Percentiles rank a stretch among this genome's conserved stretches.
Conservation (phyloP, 345 rosid genomes). For the Rhodomyrtus tomentosa region DNA sequence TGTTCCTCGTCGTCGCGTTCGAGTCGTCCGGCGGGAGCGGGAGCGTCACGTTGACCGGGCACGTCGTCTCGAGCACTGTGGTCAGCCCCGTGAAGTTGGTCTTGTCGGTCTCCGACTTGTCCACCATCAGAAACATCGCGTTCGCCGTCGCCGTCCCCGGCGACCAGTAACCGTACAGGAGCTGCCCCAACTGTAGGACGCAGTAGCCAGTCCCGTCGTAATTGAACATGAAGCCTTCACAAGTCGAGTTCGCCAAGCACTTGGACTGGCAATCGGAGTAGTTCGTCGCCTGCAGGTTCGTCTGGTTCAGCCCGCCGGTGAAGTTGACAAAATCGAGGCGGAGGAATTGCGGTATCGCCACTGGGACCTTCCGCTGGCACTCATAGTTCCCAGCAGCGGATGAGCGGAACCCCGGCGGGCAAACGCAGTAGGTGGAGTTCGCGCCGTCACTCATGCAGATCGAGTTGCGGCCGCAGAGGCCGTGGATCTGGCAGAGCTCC, state of each 20-base stretch:
- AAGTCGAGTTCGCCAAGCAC: slow-evolving; percentile 13
- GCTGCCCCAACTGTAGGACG: slow-evolving; percentile 23
- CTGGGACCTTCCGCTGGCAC: slow-evolving; percentile 22
- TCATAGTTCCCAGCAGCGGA: neutral
- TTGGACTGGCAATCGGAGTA: slow-evolving; percentile 19
- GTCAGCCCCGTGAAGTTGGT: slow-evolving; percentile 46
- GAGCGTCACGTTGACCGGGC: slow-evolving; percentile 42
- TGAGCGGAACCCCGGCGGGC: slow-evolving; percentile 42
- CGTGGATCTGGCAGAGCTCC: slow-evolving; percentile 35
- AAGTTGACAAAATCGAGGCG: slow-evolving; percentile 54
- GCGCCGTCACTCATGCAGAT: slow-evolving; percentile 36
- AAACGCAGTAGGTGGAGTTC: slow-evolving; percentile 18
- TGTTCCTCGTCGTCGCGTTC: slow-evolving; percentile 30
- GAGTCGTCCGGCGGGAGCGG: slow-evolving; percentile 52
- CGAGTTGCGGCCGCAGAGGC: slow-evolving; percentile 39
- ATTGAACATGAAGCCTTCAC: slow-evolving; percentile 44
- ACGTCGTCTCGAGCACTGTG: slow-evolving; percentile 33
- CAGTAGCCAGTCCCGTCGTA: slow-evolving; percentile 45
- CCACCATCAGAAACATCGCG: slow-evolving; percentile 38
- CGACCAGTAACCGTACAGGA: slow-evolving; percentile 50
- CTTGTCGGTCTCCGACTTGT: slow-evolving; percentile 15
- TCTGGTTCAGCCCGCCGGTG: slow-evolving; percentile 27
- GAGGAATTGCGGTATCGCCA: slow-evolving; percentile 12
- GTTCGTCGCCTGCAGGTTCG: slow-evolving; percentile 7
- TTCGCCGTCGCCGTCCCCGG: slow-evolving; percentile 27